These are phyloP conservation scores for Sextonia rubra DNA, from an alignment of 164 flowering plant species.

Conservation along the genomic window DNA sequence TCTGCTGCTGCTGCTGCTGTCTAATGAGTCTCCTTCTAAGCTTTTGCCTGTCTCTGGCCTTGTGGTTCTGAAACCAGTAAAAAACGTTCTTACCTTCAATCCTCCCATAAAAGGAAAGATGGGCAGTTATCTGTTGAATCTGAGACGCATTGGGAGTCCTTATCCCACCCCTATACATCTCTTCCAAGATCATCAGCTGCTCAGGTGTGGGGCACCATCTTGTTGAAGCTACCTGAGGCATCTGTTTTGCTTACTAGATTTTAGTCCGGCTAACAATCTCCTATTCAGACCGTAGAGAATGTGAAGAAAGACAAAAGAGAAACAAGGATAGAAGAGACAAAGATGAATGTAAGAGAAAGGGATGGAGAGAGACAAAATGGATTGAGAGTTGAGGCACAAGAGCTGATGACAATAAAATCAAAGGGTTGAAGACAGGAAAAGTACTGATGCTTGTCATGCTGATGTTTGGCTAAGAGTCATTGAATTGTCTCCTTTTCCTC, in stretches of 20 bases:
- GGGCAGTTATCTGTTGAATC: constrained; percentile 74
- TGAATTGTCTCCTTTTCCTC: constrained; percentile 16
- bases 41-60: constrained; percentile 83
- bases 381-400: constrained; percentile 16
- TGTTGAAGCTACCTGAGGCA: constrained; percentile 50
- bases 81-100: constrained; percentile 84
- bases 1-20: constrained; percentile 17
- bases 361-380: constrained; percentile 19
- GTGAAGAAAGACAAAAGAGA: not conserved
- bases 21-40: constrained; percentile 52
- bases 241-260: constrained; percentile 5
- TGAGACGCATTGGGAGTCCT: constrained; percentile 67
- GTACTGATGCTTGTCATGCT: constrained; percentile 29
- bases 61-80: constrained; percentile 92
- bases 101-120: constrained; percentile 66
- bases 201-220: constrained; percentile 92
- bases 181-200: constrained; percentile 82
- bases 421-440: constrained; percentile 1
- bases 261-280: not conserved
- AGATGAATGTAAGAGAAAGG: not conserved
- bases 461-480: constrained; percentile 34
- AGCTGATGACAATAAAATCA: not conserved
- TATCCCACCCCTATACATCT: constrained; percentile 62
- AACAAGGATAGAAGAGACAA: not conserved
- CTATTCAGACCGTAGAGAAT: not conserved